Base-by-base conservation (phyloP, 208 protist genomes). In the Trypanosoma avium region DNA sequence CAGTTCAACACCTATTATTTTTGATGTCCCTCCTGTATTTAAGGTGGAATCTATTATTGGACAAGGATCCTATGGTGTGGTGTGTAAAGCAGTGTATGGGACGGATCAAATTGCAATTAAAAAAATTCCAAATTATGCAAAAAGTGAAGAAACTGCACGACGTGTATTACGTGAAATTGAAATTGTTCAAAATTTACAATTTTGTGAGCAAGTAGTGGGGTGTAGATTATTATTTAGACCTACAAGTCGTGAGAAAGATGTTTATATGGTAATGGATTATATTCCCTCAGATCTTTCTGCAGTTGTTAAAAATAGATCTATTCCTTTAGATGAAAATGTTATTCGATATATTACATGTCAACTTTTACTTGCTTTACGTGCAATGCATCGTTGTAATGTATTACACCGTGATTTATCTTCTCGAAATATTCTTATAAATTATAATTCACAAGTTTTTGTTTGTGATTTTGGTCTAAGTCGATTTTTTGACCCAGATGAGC, bases 1-100 rank as follows among this genome's bases (percentile, higher is more conserved):
- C 54, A 55, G 38, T 50, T 32, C n/a, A 61, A 75, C 69, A 2
- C 81, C 82, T 0, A 69, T 96, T 32, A 88, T 93, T 38, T 96
- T 96, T 63, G 87, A 96, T 48, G 87, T 96, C 13, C 90, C 90
- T 27, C 73, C 78, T n/a, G 70, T 83, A 33, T 97, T 96, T 66
- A 67, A 80, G 61, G 89, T 94, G 30, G 84, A 92, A 69, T 91
- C 84, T n/a, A 94, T 96, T 48, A 87, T 96, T 61, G 92, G 92
- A 24, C 88, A 97, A 56, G 94, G 94, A 19, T 87, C 94, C 8
- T 97, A 97, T 73, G 94, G 94, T 19, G 90, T 86, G n/a, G 94
- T 97, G 15, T 97, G 86, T 76, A 92, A 91, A 64, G 94, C 94
- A 0, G 46, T 72, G n/a, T 93, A 89, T 57, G 73, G 81, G 36